Evolutionary conservation across 2,329 filamentous ascomycete species (phyloP).

Genomic region (Epichloe aotearoae): DNA sequence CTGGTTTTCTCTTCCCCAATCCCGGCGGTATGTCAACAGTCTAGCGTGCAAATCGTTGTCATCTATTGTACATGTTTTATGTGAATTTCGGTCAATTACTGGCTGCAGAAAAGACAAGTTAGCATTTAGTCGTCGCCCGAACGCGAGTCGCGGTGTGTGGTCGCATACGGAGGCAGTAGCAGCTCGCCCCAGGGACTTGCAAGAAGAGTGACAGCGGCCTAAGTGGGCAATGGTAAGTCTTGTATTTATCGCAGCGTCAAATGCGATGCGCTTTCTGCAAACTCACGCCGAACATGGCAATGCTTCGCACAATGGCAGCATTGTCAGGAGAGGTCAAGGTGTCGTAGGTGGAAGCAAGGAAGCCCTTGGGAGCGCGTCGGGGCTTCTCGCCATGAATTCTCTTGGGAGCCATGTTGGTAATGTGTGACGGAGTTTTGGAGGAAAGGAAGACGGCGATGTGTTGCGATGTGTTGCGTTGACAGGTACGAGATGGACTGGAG

Average conservation of each 20-base stretch:
- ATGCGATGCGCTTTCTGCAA: not conserved
- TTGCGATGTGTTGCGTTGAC: not conserved
- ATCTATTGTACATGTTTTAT: constrained; percentile 16
- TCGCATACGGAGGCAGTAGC: constrained; percentile 49
- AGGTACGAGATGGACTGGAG: not conserved
- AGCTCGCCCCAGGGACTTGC: constrained; percentile 55
- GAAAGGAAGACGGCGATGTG: not conserved
- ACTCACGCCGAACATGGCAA: constrained; percentile 56
- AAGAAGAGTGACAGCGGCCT: constrained; percentile 42
- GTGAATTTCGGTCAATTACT: constrained; percentile 4
- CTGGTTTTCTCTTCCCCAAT: not conserved
- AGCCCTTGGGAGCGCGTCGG: constrained; percentile 32
- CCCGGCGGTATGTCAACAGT: not conserved
- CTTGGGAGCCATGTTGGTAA: constrained; percentile 46
- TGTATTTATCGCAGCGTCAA: not conserved
- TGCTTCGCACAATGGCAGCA: constrained; percentile 52
- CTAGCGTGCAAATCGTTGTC: constrained; percentile 3
- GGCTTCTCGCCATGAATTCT: constrained; percentile 39
- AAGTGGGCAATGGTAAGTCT: constrained; percentile 3
- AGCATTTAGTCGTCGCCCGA: not conserved
- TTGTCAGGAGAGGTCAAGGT: constrained; percentile 55
- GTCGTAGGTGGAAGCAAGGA: constrained; percentile 45
- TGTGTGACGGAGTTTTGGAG: not conserved
- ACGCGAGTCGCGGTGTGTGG: not conserved
- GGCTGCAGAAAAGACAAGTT: not conserved